Evolutionary conservation across 1,139 yeast genomes (phyloP).

Genomic region (Debaryomycetaceae sp.): DNA sequence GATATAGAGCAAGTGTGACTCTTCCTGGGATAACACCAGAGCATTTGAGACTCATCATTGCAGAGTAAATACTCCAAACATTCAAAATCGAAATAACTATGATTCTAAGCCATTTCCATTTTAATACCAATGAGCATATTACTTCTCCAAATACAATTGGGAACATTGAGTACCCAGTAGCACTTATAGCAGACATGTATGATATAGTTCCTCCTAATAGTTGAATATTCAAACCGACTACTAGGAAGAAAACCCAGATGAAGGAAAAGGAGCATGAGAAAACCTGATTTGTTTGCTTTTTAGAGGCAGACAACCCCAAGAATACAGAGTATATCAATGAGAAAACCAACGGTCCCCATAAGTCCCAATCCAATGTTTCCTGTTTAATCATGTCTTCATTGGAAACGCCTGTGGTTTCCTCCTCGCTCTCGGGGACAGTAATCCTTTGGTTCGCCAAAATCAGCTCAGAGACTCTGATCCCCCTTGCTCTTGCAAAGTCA

Average conservation of each 20-base stretch:
- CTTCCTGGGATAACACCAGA: slow-evolving; percentile 71
- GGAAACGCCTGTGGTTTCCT: slow-evolving; percentile 11
- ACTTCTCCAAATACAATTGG: slow-evolving; percentile 70
- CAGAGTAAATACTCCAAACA: slow-evolving; percentile 71
- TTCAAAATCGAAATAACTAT: slow-evolving; percentile 51
- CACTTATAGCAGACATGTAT: slow-evolving; percentile 75
- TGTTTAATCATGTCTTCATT: slow-evolving; percentile 18
- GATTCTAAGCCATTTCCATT: slow-evolving; percentile 54
- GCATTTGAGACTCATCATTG: slow-evolving; percentile 62
- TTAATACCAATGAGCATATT: slow-evolving; percentile 51
- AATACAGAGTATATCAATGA: slow-evolving; percentile 61
- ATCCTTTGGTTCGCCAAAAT: slow-evolving; percentile 27
- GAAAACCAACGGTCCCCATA: slow-evolving; percentile 86
- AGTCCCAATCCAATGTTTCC: slow-evolving; percentile 69
- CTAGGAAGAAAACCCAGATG: slow-evolving; percentile 55
- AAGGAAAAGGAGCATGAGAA: slow-evolving; percentile 49
- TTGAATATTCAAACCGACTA: slow-evolving; percentile 68
- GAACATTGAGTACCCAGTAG: slow-evolving; percentile 78
- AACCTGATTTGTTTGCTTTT: slow-evolving; percentile 39
- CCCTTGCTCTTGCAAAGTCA: slow-evolving; percentile 43
- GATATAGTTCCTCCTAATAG: slow-evolving; percentile 68
- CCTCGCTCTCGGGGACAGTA: slow-evolving; percentile 25
- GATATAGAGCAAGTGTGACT: slow-evolving; percentile 71
- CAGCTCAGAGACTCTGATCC: slow-evolving; percentile 43
- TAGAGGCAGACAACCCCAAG: slow-evolving; percentile 43